phyloP scores from a whole-genome alignment of 2,329 filamentous ascomycete genomes.

The Sclerotinia borealis region DNA sequence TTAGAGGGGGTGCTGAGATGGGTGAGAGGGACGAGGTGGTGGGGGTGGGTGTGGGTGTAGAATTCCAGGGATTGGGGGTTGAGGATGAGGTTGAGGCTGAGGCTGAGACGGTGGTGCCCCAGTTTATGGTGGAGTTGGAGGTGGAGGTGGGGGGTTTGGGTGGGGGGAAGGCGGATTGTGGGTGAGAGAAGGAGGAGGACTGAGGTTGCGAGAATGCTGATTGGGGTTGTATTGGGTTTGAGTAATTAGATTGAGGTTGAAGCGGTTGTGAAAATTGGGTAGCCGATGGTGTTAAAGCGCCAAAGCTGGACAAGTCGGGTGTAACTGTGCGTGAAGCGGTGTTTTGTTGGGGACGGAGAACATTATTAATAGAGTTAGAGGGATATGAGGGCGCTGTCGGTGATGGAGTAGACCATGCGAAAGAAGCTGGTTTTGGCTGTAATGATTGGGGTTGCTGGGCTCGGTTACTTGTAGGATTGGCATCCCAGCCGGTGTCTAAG shows the following conservation, averaged over 20 bases:
- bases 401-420: conserved; percentile 59
- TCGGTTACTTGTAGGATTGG: conserved; percentile 32
- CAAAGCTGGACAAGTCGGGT: conserved; percentile 51
- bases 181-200: conserved; percentile 3
- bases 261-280: conserved; percentile 58
- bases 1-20: not conserved
- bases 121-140: conserved; percentile 38
- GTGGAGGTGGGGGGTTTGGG: conserved; percentile 20
- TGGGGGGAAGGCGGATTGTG: conserved; percentile 14
- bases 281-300: conserved; percentile 49
- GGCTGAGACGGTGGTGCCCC: conserved; percentile 39
- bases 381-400: conserved; percentile 33
- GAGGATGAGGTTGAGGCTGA: conserved; percentile 39
- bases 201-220: conserved; percentile 33
- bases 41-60: conserved; percentile 32
- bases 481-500: conserved; percentile 48
- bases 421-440: conserved; percentile 41
- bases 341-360: conserved; percentile 26
- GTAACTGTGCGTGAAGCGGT: conserved; percentile 49
- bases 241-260: conserved; percentile 23
- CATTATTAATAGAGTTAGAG: conserved; percentile 14
- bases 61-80: conserved; percentile 44
- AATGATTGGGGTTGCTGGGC: conserved; percentile 34
- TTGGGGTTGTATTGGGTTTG: conserved; percentile 5
- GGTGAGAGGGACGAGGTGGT: conserved; percentile 21